These are phyloP conservation scores for Russula lepida DNA, from an alignment of 768 basidiomycete genomes.

Conservation along the genomic window DNA sequence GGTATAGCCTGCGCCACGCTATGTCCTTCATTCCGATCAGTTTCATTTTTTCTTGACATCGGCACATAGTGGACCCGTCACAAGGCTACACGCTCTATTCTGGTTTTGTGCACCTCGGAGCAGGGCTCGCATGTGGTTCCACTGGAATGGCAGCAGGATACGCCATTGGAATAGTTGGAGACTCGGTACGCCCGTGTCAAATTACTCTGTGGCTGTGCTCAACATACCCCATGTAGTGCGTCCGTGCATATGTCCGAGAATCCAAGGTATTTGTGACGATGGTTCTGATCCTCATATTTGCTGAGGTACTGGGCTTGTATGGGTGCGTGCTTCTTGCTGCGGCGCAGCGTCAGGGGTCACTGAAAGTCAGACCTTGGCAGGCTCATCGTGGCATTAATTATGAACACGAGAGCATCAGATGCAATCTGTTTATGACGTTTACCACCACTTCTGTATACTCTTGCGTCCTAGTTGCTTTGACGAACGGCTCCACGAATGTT, in stretches of 20 bases:
- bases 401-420: slow-evolving; percentile 34
- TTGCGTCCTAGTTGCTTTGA: not conserved
- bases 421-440: slow-evolving; percentile 14
- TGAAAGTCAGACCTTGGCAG: slow-evolving; percentile 21
- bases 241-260: slow-evolving; percentile 95
- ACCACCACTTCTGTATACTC: not conserved
- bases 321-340: slow-evolving; percentile 31
- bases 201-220: not conserved
- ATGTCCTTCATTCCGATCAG: not conserved
- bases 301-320: slow-evolving; percentile 89
- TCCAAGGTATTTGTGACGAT: slow-evolving; percentile 91
- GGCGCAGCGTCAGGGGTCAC: not conserved
- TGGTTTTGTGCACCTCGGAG: slow-evolving; percentile 91
- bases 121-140: slow-evolving; percentile 85
- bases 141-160: slow-evolving; percentile 96
- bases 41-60: not conserved
- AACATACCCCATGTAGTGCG: slow-evolving; percentile 37
- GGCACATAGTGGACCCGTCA: slow-evolving; percentile 18
- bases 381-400: slow-evolving; percentile 45
- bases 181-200: slow-evolving; percentile 45
- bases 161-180: slow-evolving; percentile 97
- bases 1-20: not conserved
- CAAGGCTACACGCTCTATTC: slow-evolving; percentile 56
- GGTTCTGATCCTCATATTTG: slow-evolving; percentile 97
- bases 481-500: not conserved